These are phyloP conservation scores for Rhododendron ovatum DNA, from an alignment of 148 eudicot genomes.

Conservation along the genomic window DNA sequence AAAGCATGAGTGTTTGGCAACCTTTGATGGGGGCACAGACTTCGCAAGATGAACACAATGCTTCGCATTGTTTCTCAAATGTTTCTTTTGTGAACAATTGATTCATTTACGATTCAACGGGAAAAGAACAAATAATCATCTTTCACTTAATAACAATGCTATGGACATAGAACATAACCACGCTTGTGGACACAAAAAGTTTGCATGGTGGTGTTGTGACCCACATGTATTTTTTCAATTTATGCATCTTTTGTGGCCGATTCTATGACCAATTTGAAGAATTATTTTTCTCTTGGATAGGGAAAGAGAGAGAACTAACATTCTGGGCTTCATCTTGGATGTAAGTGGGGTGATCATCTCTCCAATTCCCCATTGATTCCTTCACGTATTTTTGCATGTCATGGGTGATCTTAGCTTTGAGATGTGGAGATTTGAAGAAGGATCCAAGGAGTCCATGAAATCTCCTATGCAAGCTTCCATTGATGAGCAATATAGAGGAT, in stretches of 20 bases:
- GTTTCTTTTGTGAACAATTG: too few species aligned
- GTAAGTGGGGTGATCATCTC: conserved; percentile 38
- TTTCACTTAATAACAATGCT: background rate
- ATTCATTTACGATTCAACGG: background rate
- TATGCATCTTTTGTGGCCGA: background rate
- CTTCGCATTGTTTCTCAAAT: background rate
- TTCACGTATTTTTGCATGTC: conserved; percentile 54
- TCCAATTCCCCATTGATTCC: conserved; percentile 60
- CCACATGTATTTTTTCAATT: background rate
- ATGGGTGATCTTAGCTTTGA: conserved; percentile 65
- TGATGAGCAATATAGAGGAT: conserved; percentile 66
- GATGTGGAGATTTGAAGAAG: conserved; percentile 67
- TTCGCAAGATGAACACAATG: background rate
- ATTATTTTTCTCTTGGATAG: background rate
- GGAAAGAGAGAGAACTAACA: conserved; percentile 20
- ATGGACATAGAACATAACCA: too few species aligned
- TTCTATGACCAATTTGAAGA: background rate
- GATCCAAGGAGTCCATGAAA: conserved; percentile 79
- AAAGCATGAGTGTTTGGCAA: background rate
- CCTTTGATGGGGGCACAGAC: background rate
- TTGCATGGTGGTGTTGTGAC: background rate
- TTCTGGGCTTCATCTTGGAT: conserved; percentile 77
- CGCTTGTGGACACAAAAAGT: background rate
- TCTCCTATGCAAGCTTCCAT: conserved; percentile 74
- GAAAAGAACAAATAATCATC: background rate